Base-by-base conservation (phyloP, 2,329 filamentous ascomycete genomes). In the Claviceps pusilla region DNA sequence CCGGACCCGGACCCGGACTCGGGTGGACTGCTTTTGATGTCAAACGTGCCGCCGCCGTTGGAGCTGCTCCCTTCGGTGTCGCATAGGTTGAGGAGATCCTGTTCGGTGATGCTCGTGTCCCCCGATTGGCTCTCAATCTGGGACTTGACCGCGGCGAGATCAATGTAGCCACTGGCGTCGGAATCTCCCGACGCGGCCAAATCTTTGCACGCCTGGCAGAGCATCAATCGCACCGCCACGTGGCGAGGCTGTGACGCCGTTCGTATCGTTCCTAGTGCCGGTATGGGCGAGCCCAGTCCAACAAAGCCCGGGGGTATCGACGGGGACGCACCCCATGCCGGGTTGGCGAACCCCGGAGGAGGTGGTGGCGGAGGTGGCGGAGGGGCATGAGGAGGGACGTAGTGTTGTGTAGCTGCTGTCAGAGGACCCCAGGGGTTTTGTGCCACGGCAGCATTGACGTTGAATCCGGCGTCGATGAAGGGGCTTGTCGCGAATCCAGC, bases 31-130 rank as follows among this genome's bases (percentile, higher is more conserved):
- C 76, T 74, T 57, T 77, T 78, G 58, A 86, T 76, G 39, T 86
- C 82, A 64, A 98, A 94, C 31, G 79, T 84, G n/a, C 93, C 93
- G 48, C 91, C 91, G 48, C 93, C 93, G 62, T 97, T 97, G 56
- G 84, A 81, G 2, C 73, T 66, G 62, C 86, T 94, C 55, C 93
- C 93, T 66, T 95, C 88, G 0, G 91, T 95, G 62, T 97, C 91
- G 66, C 87, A 93, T 56, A 94, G 84, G 55, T 87, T 82, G 43
- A 91, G 76, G 61, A 97, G 76, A 62, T 96, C 90, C 31, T 76
- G 63, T 73, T 81, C 67, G 59, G 74, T 62, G 37, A 69, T 62
- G 52, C 50, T 62, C 12, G 59, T 50, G 10, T 70, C 68, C n/a
- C 65, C 66, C 7, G 64, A 63, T 55, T 84, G 78, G 53, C 75